Conservation (phyloP, 1,284 basidiomycete species). For the Cutaneotrichosporon sp. region DNA sequence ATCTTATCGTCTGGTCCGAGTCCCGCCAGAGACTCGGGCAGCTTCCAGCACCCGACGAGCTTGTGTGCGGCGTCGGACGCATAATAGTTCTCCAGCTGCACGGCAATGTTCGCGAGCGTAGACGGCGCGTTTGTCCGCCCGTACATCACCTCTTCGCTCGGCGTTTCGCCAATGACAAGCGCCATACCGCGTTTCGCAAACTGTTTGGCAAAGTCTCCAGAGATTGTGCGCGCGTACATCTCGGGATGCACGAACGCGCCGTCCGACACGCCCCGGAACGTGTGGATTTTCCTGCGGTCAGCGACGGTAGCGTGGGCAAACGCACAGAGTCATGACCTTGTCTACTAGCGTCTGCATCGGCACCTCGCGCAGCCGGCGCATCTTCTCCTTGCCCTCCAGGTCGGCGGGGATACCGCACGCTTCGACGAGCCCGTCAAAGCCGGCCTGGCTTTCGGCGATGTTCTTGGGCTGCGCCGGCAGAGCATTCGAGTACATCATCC, state of each 20-base stretch:
- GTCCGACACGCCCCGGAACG: slow-evolving; percentile 27
- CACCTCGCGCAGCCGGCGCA: slow-evolving; percentile 19
- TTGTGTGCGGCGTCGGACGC: slow-evolving; percentile 11
- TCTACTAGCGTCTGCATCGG: slow-evolving; percentile 18
- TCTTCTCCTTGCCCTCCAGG: slow-evolving; percentile 19
- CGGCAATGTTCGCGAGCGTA: slow-evolving; percentile 8
- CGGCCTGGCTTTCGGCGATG: slow-evolving; percentile 21
- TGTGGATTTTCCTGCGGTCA: slow-evolving; percentile 18
- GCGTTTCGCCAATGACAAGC: slow-evolving; percentile 24
- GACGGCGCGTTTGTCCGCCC: slow-evolving; percentile 23
- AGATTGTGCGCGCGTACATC: slow-evolving; percentile 10
- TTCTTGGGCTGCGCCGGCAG: slow-evolving; percentile 27
- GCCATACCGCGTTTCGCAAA: slow-evolving; percentile 22
- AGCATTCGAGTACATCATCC: slow-evolving; percentile 28
- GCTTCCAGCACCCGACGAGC: slow-evolving; percentile 9
- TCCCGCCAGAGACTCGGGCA: background rate
- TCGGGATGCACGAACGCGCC: slow-evolving; percentile 22
- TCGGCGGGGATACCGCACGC: slow-evolving; percentile 18
- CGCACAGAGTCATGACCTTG: slow-evolving; percentile 26
- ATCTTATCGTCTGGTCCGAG: background rate
- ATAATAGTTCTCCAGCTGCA: slow-evolving; percentile 27
- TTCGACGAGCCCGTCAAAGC: slow-evolving; percentile 24
- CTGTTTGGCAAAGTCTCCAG: slow-evolving; percentile 19
- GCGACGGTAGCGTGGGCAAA: background rate
- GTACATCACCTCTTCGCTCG: slow-evolving; percentile 26